Base-by-base conservation (phyloP, 352 stramenopile species). In the Bremia lactucae region DNA sequence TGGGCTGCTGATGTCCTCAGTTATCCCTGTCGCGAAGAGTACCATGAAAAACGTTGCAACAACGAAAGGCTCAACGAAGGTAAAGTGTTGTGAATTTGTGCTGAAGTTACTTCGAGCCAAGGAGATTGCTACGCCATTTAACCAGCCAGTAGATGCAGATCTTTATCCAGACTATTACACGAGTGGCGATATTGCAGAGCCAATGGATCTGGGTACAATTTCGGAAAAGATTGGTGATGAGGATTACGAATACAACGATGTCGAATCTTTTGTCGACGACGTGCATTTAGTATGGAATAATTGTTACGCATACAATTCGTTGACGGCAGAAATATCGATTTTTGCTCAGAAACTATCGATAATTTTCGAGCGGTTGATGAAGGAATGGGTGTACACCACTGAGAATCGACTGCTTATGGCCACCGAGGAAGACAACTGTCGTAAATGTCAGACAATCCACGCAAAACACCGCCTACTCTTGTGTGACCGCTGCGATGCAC, bases 231-330 rank as follows among this genome's bases (percentile, higher is more conserved):
- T 92, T 22, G 65, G 87, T 48, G 76, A 88, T 47, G 76, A 89
- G 46, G 80, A 92, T 29, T 92, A 92, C 39, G 77, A 87, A 39
- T 68, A 79, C 31, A 76, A 91, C 36, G 80, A 88, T 23, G 65
- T 89, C 4, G 77, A 87, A 13, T 66, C 68, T 1, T 88, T 92
- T 39, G 59, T 90, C 4, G 80, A 90, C 9, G 80, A 92, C 40
- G 76, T 92, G 13, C 45, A 75, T 19, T 44, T 89, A 13, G 74
- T 92, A 11, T 90, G 75, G 77, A 90, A 78, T 61, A 92, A 92
- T 25, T 92, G 80, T 36, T 87, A 78, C 48, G 62, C 73, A 18
- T 92, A 85, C 64, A 92, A 92, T 36, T 88, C 75, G 18, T 37
- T 83, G 36, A 82, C 83, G 55, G 74, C 80, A 0, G 75, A 87